These are phyloP conservation scores for Phytophthora sojae DNA, from an alignment of 352 stramenopile genomes.

Conservation along the genomic window DNA sequence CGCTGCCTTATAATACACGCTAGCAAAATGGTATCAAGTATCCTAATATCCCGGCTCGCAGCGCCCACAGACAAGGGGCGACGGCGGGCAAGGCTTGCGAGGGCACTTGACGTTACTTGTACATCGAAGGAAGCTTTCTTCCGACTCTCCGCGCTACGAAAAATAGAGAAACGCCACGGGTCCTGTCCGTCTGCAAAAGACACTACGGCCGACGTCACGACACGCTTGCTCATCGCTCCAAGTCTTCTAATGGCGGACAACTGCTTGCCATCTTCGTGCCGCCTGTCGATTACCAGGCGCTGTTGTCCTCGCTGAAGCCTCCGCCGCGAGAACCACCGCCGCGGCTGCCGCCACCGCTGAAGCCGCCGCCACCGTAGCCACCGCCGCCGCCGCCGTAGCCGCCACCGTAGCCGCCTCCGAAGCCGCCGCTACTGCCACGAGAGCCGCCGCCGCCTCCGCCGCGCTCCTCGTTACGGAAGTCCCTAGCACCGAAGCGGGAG, in stretches of 20 bases:
- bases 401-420: conserved; percentile 37
- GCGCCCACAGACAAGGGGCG: conserved; percentile 33
- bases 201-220: conserved; percentile 39
- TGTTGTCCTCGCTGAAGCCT: conserved; percentile 67
- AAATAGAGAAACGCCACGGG: conserved; percentile 45
- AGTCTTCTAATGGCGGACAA: conserved; percentile 50
- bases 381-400: conserved; percentile 29
- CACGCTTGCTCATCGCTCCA: conserved; percentile 46
- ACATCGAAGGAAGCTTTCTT: conserved; percentile 84
- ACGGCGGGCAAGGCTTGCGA: conserved; percentile 51
- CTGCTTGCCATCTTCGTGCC: conserved; percentile 50
- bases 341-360: conserved; percentile 32
- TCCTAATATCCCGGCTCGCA: conserved; percentile 46
- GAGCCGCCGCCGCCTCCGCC: conserved; percentile 46
- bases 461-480: conserved; percentile 87
- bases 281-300: conserved; percentile 79
- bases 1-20: conserved; percentile 79
- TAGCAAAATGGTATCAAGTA: conserved; percentile 77
- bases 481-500: conserved; percentile 85
- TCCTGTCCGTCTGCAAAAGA: conserved; percentile 37
- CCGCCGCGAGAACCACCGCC: conserved; percentile 45
- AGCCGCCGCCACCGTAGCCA: conserved; percentile 40
- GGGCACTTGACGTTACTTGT: conserved; percentile 74
- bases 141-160: conserved; percentile 63
- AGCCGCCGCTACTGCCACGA: conserved; percentile 28